These are phyloP conservation scores for Leccinum obscurum DNA, from an alignment of 768 basidiomycete genomes.

Conservation along the genomic window DNA sequence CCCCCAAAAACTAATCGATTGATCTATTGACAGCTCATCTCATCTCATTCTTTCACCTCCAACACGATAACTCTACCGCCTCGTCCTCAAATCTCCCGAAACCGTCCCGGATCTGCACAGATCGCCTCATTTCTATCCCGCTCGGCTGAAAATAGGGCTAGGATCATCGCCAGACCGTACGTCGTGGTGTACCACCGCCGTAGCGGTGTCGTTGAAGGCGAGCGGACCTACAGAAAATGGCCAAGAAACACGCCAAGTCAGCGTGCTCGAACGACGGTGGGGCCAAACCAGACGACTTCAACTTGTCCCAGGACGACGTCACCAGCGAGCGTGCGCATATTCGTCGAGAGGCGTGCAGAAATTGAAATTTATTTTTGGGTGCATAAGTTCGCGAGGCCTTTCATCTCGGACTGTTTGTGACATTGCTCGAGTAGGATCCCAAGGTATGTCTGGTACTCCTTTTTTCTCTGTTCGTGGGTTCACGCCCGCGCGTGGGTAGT, in stretches of 20 bases:
- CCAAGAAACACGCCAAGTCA: slow-evolving; percentile 22
- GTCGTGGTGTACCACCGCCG: too few relatives aligned
- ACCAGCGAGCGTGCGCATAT: slow-evolving; percentile 35
- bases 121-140: slow-evolving; percentile 39
- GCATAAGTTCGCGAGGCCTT: slow-evolving; percentile 69
- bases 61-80: background rate
- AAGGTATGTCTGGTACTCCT: slow-evolving; percentile 19
- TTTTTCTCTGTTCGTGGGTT: background rate
- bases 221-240: slow-evolving; percentile 15
- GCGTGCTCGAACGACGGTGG: background rate
- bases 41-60: slow-evolving; percentile 5
- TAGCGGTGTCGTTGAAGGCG: too few relatives aligned
- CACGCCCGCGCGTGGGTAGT: slow-evolving; percentile 30
- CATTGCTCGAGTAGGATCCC: slow-evolving; percentile 79
- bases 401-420: slow-evolving; percentile 49
- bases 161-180: background rate
- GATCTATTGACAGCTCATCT: too few relatives aligned
- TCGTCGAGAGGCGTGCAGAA: too few relatives aligned
- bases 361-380: background rate
- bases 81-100: slow-evolving; percentile 59
- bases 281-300: background rate
- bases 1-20: too few relatives aligned
- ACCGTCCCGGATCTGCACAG: slow-evolving; percentile 67
- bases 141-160: background rate
- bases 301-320: slow-evolving; percentile 25